Base-by-base conservation (phyloP, 176 grass and related monocot genomes). In the Triticum timopheevii region DNA sequence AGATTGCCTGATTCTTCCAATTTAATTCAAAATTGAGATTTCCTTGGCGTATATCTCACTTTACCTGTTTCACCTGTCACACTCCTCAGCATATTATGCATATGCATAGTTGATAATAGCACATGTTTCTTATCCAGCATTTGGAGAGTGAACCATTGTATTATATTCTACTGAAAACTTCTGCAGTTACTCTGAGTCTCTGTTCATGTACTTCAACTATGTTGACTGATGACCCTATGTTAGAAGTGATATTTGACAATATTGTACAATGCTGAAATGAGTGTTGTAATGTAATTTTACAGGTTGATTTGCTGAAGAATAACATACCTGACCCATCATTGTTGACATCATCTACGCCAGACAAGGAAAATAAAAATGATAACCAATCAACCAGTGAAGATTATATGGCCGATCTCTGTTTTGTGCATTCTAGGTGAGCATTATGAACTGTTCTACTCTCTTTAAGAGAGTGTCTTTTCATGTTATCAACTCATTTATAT, bases 221-320 rank as follows among this genome's bases (percentile, higher is more conserved):
- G 44, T 45, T 45, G 44, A 45, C 11, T 45, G 44, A 47, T 47
- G 44, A 44, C 44, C 12, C 44, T 13, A 47, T 0, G 44, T 1
- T 4, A 13, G 44, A 45, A 47, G 44, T 13, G 44, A 47, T 47
- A 47, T 47, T 47, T 47, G 44, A 1, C 70, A 31, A 27, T 25
- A 42, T 24, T 61, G 31, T 1, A 0, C 19, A 73, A 80, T 4
- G 12, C 63, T 87, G 45, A 87, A 76, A 75, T 13, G 59, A 2
- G 7, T 76, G 15, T 35, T 75, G 19, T 44, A 15, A 59, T 64
- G 52, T 40, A 10, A 52, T 63, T 79, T 73, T 67, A 22, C 89
- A 98, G 96, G 92, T 94, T 77, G 96, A 98, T 92, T 92, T 98
- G 72, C 62, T 98, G 71, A 98, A 98, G 90, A 94, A 94, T 67